These are phyloP conservation scores for Saksenaea vasiformis DNA, from an alignment of 371 early-diverging fungal species.

Conservation along the genomic window DNA sequence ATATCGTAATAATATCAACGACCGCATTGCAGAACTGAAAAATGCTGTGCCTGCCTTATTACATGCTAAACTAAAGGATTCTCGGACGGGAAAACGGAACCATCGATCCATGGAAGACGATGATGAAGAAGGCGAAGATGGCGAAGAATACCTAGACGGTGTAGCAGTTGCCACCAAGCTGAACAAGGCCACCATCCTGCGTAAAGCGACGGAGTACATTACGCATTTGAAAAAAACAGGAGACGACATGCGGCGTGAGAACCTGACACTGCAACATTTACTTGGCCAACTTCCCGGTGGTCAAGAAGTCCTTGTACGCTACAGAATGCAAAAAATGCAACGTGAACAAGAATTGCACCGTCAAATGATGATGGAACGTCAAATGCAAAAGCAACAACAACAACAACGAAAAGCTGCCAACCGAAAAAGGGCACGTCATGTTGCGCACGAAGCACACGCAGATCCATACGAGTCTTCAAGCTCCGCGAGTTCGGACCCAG, in stretches of 20 bases:
- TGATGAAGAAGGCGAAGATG: conserved; percentile 60
- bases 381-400: conserved; percentile 30
- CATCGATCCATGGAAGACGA: conserved; percentile 45
- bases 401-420: conserved; percentile 26
- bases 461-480: conserved; percentile 17
- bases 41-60: conserved; percentile 84
- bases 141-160: conserved; percentile 67
- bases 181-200: conserved; percentile 89
- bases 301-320: conserved; percentile 39
- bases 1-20: conserved; percentile 94
- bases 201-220: conserved; percentile 90
- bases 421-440: conserved; percentile 23
- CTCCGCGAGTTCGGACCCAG: conserved; percentile 27
- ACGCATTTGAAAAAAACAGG: conserved; percentile 68
- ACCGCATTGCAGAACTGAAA: conserved; percentile 84
- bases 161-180: conserved; percentile 75
- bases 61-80: conserved; percentile 56
- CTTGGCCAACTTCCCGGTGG: conserved; percentile 60
- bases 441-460: not conserved
- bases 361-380: conserved; percentile 31
- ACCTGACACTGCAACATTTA: conserved; percentile 49
- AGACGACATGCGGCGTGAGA: conserved; percentile 57
- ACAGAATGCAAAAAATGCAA: conserved; percentile 37
- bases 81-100: conserved; percentile 34
- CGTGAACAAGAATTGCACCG: conserved; percentile 34